phyloP scores from a whole-genome alignment of 2,329 filamentous ascomycete genomes.

The Blumeriella jaapii region DNA sequence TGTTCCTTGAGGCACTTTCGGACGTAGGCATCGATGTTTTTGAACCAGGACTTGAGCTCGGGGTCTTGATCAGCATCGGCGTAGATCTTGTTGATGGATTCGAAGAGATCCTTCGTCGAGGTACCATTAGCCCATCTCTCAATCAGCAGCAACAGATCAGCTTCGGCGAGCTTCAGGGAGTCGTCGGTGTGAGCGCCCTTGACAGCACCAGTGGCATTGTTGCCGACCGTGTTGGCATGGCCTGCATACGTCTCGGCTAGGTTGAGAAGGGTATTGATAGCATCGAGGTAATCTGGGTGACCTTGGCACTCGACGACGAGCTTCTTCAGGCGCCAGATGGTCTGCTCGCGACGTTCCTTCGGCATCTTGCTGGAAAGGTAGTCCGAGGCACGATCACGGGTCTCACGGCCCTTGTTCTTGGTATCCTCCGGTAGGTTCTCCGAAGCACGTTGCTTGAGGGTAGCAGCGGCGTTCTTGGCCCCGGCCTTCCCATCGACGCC shows the following conservation, averaged over 20 bases:
- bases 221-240: conserved; percentile 55
- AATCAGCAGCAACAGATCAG: conserved; percentile 65
- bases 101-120: conserved; percentile 75
- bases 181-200: conserved; percentile 58
- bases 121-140: conserved; percentile 95
- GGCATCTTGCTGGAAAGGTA: conserved; percentile 84
- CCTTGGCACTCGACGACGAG: conserved; percentile 96
- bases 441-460: conserved; percentile 43
- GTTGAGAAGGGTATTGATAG: conserved; percentile 75
- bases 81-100: conserved; percentile 77
- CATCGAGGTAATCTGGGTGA: conserved; percentile 84
- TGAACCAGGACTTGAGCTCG: conserved; percentile 86
- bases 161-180: conserved; percentile 59
- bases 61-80: conserved; percentile 74
- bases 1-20: conserved; percentile 78
- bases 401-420: conserved; percentile 41
- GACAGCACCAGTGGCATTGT: conserved; percentile 55
- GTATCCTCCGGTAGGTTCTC: conserved; percentile 53
- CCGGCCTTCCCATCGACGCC: conserved; percentile 41
- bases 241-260: conserved; percentile 77
- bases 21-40: conserved; percentile 62
- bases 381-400: conserved; percentile 46
- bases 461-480: conserved; percentile 28
- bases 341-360: conserved; percentile 83
- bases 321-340: conserved; percentile 90